Conservation (phyloP, 1,284 basidiomycete species). For the Tremellales sp. region DNA sequence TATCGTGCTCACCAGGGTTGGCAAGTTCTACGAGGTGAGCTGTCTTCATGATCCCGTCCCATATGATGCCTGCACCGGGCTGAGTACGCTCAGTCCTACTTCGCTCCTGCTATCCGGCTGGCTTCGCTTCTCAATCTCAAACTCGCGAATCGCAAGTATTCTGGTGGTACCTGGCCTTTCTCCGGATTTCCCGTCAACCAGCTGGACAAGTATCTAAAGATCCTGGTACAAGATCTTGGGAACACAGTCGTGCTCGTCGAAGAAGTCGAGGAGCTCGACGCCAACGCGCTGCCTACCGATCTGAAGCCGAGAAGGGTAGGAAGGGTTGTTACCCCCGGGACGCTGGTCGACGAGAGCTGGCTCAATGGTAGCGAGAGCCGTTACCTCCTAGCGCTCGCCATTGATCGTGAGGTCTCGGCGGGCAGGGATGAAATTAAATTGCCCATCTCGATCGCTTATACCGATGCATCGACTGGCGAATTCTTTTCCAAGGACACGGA, state of each 20-base stretch:
- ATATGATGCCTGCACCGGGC: too few species aligned
- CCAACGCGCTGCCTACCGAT: slow-evolving; percentile 58
- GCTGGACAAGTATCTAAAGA: slow-evolving; percentile 78
- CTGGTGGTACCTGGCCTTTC: slow-evolving; percentile 59
- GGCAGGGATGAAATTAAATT: neutral
- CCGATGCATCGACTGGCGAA: slow-evolving; percentile 91
- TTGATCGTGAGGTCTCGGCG: slow-evolving; percentile 5
- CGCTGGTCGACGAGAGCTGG: slow-evolving; percentile 84
- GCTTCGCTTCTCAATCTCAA: slow-evolving; percentile 60
- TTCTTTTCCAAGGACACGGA: slow-evolving; percentile 70
- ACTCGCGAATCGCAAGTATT: slow-evolving; percentile 34
- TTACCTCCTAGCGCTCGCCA: slow-evolving; percentile 71
- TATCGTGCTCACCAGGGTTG: slow-evolving; percentile 81
- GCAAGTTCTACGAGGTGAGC: slow-evolving; percentile 87
- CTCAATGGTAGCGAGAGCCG: slow-evolving; percentile 79
- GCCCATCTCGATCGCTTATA: slow-evolving; percentile 72
- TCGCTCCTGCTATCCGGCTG: slow-evolving; percentile 78
- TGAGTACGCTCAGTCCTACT: slow-evolving; percentile 67
- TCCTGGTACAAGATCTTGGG: slow-evolving; percentile 73
- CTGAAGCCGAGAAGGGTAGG: slow-evolving; percentile 60
- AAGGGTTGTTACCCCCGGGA: slow-evolving; percentile 85
- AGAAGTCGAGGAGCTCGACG: slow-evolving; percentile 57
- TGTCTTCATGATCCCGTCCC: slow-evolving; percentile 2
- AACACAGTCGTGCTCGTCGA: slow-evolving; percentile 88
- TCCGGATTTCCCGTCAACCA: slow-evolving; percentile 82